Conservation (phyloP, 2,329 filamentous ascomycete species). For the Talaromyces atroroseus region DNA sequence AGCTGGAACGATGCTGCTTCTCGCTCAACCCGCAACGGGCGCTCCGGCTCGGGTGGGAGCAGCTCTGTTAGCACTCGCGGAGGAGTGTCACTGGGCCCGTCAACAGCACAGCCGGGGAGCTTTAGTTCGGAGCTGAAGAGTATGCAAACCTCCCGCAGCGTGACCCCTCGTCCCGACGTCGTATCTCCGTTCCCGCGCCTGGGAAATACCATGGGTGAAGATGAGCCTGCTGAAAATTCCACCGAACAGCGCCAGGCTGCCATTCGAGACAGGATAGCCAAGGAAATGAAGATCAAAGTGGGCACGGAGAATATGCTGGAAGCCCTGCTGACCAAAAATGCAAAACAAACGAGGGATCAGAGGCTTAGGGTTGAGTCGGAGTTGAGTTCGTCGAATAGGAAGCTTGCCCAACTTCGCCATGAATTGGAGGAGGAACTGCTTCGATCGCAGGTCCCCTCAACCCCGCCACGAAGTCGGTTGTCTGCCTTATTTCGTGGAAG, state of each 20-base stretch:
- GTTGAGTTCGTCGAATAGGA: slow-evolving; percentile 78
- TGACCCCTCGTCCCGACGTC: slow-evolving; percentile 53
- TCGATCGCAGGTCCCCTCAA: slow-evolving; percentile 51
- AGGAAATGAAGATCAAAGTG: slow-evolving; percentile 96
- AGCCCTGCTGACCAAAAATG: slow-evolving; percentile 87
- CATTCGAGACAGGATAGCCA: slow-evolving; percentile 79
- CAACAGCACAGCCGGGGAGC: slow-evolving; percentile 66
- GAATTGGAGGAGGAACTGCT: slow-evolving; percentile 57
- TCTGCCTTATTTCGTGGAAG: slow-evolving; percentile 55
- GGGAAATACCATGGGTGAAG: slow-evolving; percentile 53
- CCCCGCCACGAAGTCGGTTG: slow-evolving; percentile 47
- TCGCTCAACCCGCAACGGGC: slow-evolving; percentile 33
- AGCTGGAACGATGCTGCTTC: slow-evolving; percentile 34
- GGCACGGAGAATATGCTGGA: slow-evolving; percentile 97
- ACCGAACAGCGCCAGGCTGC: slow-evolving; percentile 69
- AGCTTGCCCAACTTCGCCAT: slow-evolving; percentile 55
- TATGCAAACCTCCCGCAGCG: slow-evolving; percentile 57
- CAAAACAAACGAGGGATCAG: slow-evolving; percentile 89
- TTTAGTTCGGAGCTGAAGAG: slow-evolving; percentile 84
- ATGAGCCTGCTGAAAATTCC: slow-evolving; percentile 49
- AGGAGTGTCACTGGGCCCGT: slow-evolving; percentile 61
- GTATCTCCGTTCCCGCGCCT: slow-evolving; percentile 49
- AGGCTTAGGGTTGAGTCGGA: slow-evolving; percentile 76
- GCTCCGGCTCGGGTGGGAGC: slow-evolving; percentile 53
- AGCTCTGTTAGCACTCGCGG: slow-evolving; percentile 62